Evolutionary conservation across 129 eudicot species (phyloP).

Genomic region (Lonicera japonica): DNA sequence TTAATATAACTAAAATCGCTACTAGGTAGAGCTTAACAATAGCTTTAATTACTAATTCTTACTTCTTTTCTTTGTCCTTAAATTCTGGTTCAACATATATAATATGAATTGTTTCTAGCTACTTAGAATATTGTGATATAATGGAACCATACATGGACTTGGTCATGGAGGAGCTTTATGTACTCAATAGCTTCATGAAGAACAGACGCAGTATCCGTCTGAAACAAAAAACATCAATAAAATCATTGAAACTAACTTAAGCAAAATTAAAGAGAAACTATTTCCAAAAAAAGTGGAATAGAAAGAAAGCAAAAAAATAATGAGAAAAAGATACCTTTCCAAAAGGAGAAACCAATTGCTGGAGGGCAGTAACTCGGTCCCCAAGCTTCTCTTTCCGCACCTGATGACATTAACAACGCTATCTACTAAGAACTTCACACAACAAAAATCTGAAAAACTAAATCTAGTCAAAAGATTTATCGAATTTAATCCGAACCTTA

Average conservation of each 20-base stretch:
- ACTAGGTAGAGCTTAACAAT: not conserved
- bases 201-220: slow-evolving; percentile 99
- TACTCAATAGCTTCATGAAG: slow-evolving; percentile 98
- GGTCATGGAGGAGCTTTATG: slow-evolving; percentile 91
- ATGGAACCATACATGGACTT: slow-evolving; percentile 67
- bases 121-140: not conserved
- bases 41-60: not conserved
- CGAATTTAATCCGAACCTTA: slow-evolving; percentile 39
- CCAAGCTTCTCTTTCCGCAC: slow-evolving; percentile 93
- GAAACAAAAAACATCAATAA: slow-evolving; percentile 6
- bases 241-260: not conserved
- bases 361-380: slow-evolving; percentile 91
- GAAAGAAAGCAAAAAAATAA: too few species aligned
- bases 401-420: slow-evolving; percentile 19
- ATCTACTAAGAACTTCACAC: slow-evolving; percentile 6
- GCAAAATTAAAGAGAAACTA: not conserved
- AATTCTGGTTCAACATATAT: too few species aligned
- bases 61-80: too few species aligned
- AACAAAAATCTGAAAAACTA: slow-evolving; percentile 5
- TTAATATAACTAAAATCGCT: too few species aligned
- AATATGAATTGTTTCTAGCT: too few species aligned
- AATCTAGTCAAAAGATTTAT: not conserved
- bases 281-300: not conserved
- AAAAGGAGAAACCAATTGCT: slow-evolving; percentile 90
- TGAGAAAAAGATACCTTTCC: slow-evolving; percentile 56